Conservation (phyloP, 345 rosid species). For the Schrenkiella parvula region DNA sequence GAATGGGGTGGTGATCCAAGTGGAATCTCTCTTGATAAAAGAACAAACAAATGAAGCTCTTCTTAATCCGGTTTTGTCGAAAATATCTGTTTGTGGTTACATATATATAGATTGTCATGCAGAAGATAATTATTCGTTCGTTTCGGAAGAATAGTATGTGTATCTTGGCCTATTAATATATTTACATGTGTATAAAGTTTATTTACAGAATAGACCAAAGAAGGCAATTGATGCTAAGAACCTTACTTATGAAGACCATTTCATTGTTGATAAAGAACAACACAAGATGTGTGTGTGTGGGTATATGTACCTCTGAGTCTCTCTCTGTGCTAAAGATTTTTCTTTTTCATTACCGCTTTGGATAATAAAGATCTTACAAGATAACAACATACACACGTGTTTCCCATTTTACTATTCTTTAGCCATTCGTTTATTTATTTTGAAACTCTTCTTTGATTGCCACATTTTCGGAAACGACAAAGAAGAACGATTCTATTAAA, state of each 20-base stretch:
- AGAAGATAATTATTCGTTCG: not conserved
- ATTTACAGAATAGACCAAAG: not conserved
- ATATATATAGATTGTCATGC: not conserved
- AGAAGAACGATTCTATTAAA: conserved; percentile 13
- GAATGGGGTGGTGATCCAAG: conserved; percentile 97
- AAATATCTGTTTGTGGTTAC: conserved; percentile 9
- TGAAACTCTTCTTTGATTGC: not conserved
- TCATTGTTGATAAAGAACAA: too few relatives aligned
- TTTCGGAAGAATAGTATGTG: not conserved
- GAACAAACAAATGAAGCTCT: conserved; percentile 34
- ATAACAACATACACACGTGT: not conserved
- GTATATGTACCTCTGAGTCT: not conserved
- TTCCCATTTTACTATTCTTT: not conserved
- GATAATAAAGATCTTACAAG: not conserved
- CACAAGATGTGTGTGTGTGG: not conserved
- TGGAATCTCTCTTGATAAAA: conserved; percentile 69
- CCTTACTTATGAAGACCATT: not conserved
- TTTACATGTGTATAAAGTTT: not conserved
- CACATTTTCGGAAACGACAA: conserved; percentile 16
- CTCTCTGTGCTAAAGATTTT: not conserved
- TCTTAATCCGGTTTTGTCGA: not conserved
- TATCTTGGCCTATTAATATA: not conserved
- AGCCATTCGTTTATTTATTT: not conserved
- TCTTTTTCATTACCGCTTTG: not conserved
- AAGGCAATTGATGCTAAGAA: not conserved